These are phyloP conservation scores for Fusarium neocosmosporiellum DNA, from an alignment of 2,329 filamentous ascomycete genomes.

Conservation along the genomic window DNA sequence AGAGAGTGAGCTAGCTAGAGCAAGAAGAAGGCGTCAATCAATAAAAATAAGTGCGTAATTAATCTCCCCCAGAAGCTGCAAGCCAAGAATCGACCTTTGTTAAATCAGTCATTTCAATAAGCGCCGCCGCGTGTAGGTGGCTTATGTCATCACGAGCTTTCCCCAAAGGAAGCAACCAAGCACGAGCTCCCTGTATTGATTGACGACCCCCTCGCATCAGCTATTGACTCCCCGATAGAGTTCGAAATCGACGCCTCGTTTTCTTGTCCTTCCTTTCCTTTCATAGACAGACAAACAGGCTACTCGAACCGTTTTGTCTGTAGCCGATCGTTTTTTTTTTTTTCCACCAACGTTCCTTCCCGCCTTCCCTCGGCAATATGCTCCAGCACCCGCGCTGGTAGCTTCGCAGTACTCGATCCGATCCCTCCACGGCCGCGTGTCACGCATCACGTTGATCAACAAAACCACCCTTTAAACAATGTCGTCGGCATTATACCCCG, in stretches of 20 bases:
- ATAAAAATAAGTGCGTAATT: neutral
- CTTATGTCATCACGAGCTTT: conserved; percentile 42
- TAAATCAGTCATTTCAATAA: neutral
- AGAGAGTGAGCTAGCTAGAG: neutral
- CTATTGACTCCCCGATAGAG: conserved; percentile 42
- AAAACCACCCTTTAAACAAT: conserved; percentile 18
- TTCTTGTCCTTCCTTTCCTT: conserved; percentile 7
- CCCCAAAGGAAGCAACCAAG: conserved; percentile 27
- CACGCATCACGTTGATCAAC: conserved; percentile 10
- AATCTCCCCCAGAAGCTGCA: neutral
- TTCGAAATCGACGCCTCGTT: conserved; percentile 15
- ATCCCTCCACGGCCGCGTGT: conserved; percentile 5
- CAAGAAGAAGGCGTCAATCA: neutral
- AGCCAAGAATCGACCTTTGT: neutral
- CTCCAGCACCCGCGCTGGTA: conserved; percentile 23
- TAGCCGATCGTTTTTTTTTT: conserved; percentile 16
- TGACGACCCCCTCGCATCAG: conserved; percentile 21
- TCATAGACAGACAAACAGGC: neutral
- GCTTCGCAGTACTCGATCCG: neutral
- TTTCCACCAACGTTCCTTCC: conserved; percentile 14
- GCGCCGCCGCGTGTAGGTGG: neutral
- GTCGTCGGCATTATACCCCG: conserved; percentile 27
- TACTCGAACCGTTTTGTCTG: neutral
- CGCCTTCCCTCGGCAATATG: conserved; percentile 29
- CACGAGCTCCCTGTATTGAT: conserved; percentile 22